Evolutionary conservation across 257 asterid genomes (phyloP), one percentile per base, ranked within the genome.

Genomic region (Jasminum sambac): DNA sequence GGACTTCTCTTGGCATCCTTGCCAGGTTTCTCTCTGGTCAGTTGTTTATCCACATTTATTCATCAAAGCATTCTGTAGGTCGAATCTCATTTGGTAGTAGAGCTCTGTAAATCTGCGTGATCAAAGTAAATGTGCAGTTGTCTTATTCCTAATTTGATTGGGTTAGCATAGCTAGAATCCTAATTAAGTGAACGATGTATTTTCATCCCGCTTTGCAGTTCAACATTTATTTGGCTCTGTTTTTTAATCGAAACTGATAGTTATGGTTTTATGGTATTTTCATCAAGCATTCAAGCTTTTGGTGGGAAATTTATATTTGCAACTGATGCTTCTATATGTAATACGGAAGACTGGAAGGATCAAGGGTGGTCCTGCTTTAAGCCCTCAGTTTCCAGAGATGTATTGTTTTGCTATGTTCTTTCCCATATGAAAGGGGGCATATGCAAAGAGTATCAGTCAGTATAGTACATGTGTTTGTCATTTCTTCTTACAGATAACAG

Each of bases 1-100:
- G 63, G 79, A 81, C 81, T 79, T 70, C 77, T 85, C 95, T 12
- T 88, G 95, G 95, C 89, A 84, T 48, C 91, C 88, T 48, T 88
- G 91, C 82, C 74, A 58, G 74, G 79, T 88, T 73, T 86, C 91
- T 58, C 80, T 82, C 63, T 46, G 95, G 95, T 84, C 43, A 23
- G 71, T 50, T 71, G 42, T 55, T 21, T 41, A 61, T 63, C 10
- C 65, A 14, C 30, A 19, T 55, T 23, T 13, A 14, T 30, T 19
- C 11, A 2, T 55, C 7, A 55, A 55, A 50, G 25, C 59, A 50
- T 50, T 50, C 37, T 63, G 42, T 68, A 38, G 68, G 17, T 13
- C 24, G 68, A 41, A 21, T 65, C 30, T 39, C 2, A 7, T 21
- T 17, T 21, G 11, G 16, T 8, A 30, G 37, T 44, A 25, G 6